Base-by-base conservation (phyloP, 1,284 basidiomycete genomes). In the Erythrobasidium hasegawianum region DNA sequence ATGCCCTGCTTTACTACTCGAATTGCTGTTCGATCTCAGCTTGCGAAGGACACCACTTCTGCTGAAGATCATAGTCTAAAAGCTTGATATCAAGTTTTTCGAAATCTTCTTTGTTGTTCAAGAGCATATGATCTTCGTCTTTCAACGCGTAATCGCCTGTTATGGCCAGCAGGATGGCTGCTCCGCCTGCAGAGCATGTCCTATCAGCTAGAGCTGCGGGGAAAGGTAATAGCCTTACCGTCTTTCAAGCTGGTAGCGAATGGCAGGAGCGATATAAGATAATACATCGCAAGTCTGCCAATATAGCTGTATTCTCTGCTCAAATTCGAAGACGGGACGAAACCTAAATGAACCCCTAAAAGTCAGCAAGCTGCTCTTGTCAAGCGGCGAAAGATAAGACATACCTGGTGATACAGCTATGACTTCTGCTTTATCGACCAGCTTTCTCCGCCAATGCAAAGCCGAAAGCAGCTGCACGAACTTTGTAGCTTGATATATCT, bases 401-500 rank as follows among this genome's bases (percentile, higher is more conserved):
- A 18, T 26, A 64, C 61, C 61, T 8, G 61, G 61, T 33, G 52
- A 56, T 1, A 64, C 61, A 9, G 61, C 52, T 10, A 64, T 41
- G 39, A 64, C 43, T 11, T 47, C 20, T 9, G 22, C 50, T 1
- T 26, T 8, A 0, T 26, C 54, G 7, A n/a, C 40, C 8, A 64
- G 20, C 10, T 43, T 53, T 45, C 41, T 43, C 27, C 24, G 53
- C 61, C 61, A 64, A 43, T 53, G 39, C 29, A 45, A 22, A 0
- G 54, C 18, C 7, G 53, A 56, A 27, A 52, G 38, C 9, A 64
- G 54, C 43, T 64, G 61, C 27, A 64, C 54, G 26, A 56, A 64
- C 29, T 64, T 64, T 22, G 61, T 57, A 22, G 49, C 54, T 57
- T 43, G 16, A 39, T 64, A 57, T 22, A 64, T 57, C 22, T 64